Base-by-base conservation (phyloP, 2,329 filamentous ascomycete species). In the Cytospora leucostoma region DNA sequence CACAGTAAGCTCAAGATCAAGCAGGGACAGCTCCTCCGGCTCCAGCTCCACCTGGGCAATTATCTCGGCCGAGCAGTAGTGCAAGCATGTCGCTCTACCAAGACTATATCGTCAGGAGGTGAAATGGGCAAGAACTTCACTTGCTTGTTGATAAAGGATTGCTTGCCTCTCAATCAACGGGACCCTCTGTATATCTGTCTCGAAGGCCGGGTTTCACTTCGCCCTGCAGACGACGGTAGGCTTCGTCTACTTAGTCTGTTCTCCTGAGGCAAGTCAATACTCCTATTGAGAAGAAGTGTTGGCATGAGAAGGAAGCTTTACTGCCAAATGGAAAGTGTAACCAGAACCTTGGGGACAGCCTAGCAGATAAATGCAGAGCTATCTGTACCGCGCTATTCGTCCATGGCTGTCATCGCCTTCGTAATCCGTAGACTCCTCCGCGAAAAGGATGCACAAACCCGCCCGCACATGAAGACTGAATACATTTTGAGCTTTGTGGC, bases 351-450 rank as follows among this genome's bases (percentile, higher is more conserved):
- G 21, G 54, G 32, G 7, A 53, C 3, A 21, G 3, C 17, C n/a
- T 47, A 40, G 37, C 32, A 7, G 19, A 32, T 11, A 56, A 55
- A 3, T n/a, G 38, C 19, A 21, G 40, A 33, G 13, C 8, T 35
- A 10, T 32, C 12, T 19, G 11, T 38, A 33, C 47, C 59, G 33
- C 55, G 59, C 55, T 38, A 61, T 55, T 61, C 59, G 49, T 61
- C 59, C 59, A 49, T 61, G 34, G 49, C 8, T 61, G 59, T 51
- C 53, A 55, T 61, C 49, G 51, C 59, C 49, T 50, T 40, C 51
- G 13, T 61, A 37, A 61, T 55, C 59, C 59, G 32, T 61, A 55
- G 59, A 61, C 51, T 61, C 59, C 59, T 49, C 51, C 53, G 50
- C 40, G 49, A 33, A 47, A 47, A 47, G n/a, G 40, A 61, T 53